Percentiles rank a stretch among this genome's conserved stretches.
Conservation (phyloP, 257 asterid species). For the Nicotiana attenuata region DNA sequence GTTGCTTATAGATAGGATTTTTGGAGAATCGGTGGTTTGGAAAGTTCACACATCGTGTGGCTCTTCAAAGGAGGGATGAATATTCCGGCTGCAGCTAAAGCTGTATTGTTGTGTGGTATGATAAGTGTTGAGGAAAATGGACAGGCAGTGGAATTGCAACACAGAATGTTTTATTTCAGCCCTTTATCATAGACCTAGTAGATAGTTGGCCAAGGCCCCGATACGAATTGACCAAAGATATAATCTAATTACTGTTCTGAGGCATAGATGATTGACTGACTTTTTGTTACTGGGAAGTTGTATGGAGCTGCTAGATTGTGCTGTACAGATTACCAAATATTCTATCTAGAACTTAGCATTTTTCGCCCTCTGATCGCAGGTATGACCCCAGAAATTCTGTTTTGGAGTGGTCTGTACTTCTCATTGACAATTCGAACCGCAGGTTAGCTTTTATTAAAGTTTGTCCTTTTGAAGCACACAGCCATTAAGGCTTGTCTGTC, state of each 20-base stretch:
- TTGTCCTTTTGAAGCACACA: conserved; percentile 4
- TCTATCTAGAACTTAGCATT: background rate
- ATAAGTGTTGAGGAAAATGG: background rate
- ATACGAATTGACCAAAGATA: background rate
- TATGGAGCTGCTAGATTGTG: background rate
- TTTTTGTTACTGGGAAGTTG: background rate
- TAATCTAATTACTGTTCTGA: background rate
- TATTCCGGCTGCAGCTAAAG: background rate
- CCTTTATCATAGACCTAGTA: background rate
- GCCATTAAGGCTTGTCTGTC: conserved; percentile 9
- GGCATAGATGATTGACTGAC: conserved; percentile 4
- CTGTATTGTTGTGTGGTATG: background rate
- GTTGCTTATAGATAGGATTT: background rate
- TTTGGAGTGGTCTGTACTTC: conserved; percentile 87
- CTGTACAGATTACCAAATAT: background rate
- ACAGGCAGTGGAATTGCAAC: background rate
- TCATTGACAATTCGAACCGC: conserved; percentile 85
- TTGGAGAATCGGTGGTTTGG: conserved; percentile 1
- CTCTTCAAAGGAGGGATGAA: background rate
- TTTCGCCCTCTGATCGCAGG: conserved; percentile 34
- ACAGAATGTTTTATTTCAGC: background rate
- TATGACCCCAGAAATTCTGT: conserved; percentile 74
- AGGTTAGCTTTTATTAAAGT: conserved; percentile 46
- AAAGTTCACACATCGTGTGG: background rate
- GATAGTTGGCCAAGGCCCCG: background rate